Evolutionary conservation across 495 filamentous ascomycete species (phyloP).

Genomic region (Sordaria brevicollis): DNA sequence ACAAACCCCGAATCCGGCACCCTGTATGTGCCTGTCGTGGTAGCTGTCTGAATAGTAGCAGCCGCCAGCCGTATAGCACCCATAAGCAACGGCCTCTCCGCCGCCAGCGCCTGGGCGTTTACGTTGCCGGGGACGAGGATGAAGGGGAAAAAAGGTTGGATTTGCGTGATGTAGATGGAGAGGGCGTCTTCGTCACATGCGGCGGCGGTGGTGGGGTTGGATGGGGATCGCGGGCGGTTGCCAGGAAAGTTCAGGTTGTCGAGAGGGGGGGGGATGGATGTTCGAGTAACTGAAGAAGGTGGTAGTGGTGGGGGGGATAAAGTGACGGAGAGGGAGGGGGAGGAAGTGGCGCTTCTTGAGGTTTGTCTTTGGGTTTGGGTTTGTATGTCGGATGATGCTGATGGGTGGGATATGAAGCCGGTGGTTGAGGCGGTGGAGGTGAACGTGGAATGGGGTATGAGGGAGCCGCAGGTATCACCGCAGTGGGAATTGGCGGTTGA

Average conservation of each 20-base stretch:
- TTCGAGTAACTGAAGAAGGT: neutral
- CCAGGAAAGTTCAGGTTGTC: no score
- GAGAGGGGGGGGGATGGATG: neutral
- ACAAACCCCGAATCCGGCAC: neutral
- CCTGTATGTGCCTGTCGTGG: neutral
- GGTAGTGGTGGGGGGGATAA: no score
- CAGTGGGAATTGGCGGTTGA: neutral
- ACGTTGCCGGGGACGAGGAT: neutral
- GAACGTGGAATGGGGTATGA: no score
- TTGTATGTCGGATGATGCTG: no score
- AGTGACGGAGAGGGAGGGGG: neutral
- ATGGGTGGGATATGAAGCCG: neutral
- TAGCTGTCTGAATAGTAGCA: neutral
- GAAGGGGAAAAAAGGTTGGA: neutral
- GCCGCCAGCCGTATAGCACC: neutral
- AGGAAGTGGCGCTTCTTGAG: no score
- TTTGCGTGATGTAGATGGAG: neutral
- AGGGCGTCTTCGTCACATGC: neutral
- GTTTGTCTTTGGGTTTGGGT: no score
- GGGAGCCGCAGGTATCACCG: neutral
- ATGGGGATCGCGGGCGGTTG: neutral
- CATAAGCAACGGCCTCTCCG: neutral
- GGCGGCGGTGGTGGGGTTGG: neutral
- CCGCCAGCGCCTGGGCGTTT: neutral
- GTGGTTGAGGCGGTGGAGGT: neutral